Percentiles rank a stretch among this genome's conserved stretches.
These are phyloP conservation scores for Phaffia rhodozyma DNA, from an alignment of 1,284 basidiomycete species.

Conservation along the genomic window DNA sequence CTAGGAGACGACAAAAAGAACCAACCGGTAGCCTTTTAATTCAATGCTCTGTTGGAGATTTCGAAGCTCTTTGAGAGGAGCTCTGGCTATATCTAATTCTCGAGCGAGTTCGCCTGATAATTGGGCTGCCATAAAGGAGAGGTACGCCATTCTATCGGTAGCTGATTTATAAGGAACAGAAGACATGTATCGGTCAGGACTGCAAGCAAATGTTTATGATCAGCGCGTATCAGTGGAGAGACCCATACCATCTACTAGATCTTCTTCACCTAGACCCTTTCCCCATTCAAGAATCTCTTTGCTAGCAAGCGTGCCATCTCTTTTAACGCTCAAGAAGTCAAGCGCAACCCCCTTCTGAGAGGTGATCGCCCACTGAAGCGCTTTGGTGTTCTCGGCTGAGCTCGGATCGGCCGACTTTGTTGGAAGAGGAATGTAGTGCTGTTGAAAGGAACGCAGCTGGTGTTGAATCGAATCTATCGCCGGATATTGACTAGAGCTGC, in stretches of 20 bases:
- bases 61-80: slow-evolving; percentile 12
- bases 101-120: slow-evolving; percentile 4
- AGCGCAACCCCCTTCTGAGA: slow-evolving; percentile 9
- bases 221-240: too few species aligned
- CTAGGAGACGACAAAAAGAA: background rate
- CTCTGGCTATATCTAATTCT: background rate
- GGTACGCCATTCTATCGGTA: slow-evolving; percentile 10
- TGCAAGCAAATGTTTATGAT: too few species aligned
- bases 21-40: background rate
- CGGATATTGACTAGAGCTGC: slow-evolving; percentile 6
- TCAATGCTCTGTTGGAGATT: background rate
- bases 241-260: slow-evolving; percentile 10
- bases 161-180: background rate
- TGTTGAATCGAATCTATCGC: slow-evolving; percentile 13
- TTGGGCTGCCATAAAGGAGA: slow-evolving; percentile 2
- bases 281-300: slow-evolving; percentile 13
- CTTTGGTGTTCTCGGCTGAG: background rate
- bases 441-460: slow-evolving; percentile 6
- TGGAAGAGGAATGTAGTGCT: slow-evolving; percentile 1
- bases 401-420: background rate
- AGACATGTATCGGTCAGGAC: too few species aligned
- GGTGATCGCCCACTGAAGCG: slow-evolving; percentile 12
- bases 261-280: background rate
- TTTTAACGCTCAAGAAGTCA: background rate
- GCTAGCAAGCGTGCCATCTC: slow-evolving; percentile 8